Evolutionary conservation across 345 rosid species (phyloP), one percentile per base, ranked within the genome.

Genomic region (Gossypioides kirkii): DNA sequence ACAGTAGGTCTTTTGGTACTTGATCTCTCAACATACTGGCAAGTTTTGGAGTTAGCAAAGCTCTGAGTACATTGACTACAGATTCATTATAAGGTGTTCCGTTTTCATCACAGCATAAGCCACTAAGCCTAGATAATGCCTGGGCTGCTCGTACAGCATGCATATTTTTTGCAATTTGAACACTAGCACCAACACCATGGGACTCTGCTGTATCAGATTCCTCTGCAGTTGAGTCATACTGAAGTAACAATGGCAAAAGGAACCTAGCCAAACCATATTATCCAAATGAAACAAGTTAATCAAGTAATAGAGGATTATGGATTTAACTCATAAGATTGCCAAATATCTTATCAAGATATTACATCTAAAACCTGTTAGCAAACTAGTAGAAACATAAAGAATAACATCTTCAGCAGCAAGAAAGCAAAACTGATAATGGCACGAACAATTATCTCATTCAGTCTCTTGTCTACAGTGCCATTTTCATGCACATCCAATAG

Each of bases 211-310:
- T 80, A 70, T 86, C 91, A 62, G 96, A 86, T 79, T 91, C 98
- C 80, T 90, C 94, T 6, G 97, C 99, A 70, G 99, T 95, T 61
- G 99, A 91, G 87, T 95, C 99, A 83, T 87, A 95, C 83, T 95
- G 99, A 69, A 95, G 91, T 87, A 95, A 80, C 82, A 93, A 79
- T 43, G 99, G 99, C 72, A 95, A 76, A 56, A 95, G 97, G 82
- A 84, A 93, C 99, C 99, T 95, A 86, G 77, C 62, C 28, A 82
- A 80, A 73, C 77, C 74, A 73, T 32, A 41, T 72, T 14, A 70
- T 56, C n/a, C 66, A 46, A 56, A 63, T 20, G 38, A 61, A 49
- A 61, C 12, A 28, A 53, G 14, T 41, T 18, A 64, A 49, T 42
- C 28, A 14, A 53, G 43, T 12, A 60, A 47, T 49, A 25, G 26